A percentile compares a stretch with the other conserved stretches of the same genome.
Evolutionary conservation across 371 early-diverging fungal species (phyloP).

Genomic region (Hamiltosporidium tvaerminnensis): DNA sequence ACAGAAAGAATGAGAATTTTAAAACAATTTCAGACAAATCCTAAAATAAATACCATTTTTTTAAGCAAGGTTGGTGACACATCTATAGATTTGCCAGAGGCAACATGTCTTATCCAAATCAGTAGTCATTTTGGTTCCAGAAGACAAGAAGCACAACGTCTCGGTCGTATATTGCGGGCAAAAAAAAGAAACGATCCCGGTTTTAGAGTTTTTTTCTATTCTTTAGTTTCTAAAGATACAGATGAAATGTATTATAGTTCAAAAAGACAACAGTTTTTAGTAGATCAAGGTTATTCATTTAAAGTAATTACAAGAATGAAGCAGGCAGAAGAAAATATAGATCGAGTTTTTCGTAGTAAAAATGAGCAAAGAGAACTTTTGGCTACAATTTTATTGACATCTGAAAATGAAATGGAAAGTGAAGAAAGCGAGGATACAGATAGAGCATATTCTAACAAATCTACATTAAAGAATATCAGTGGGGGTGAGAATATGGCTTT

Average conservation of each 20-base stretch:
- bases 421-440: slow-evolving; percentile 37
- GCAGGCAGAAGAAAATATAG: neutral
- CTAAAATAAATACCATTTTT: slow-evolving; percentile 79
- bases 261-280: slow-evolving; percentile 88
- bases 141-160: slow-evolving; percentile 94
- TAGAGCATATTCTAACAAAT: neutral
- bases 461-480: slow-evolving; percentile 11
- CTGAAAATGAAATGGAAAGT: slow-evolving; percentile 48
- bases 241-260: slow-evolving; percentile 95
- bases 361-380: slow-evolving; percentile 51
- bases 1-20: slow-evolving; percentile 82
- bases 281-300: slow-evolving; percentile 98
- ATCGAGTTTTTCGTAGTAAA: slow-evolving; percentile 38
- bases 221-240: slow-evolving; percentile 85
- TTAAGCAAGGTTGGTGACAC: slow-evolving; percentile 97
- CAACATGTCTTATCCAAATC: slow-evolving; percentile 90
- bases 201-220: slow-evolving; percentile 88
- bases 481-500: slow-evolving; percentile 29
- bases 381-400: slow-evolving; percentile 44
- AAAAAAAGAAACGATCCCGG: slow-evolving; percentile 82
- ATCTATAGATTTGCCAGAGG: slow-evolving; percentile 95
- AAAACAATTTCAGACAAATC: slow-evolving; percentile 80
- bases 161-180: slow-evolving; percentile 81
- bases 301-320: slow-evolving; percentile 59
- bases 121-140: slow-evolving; percentile 94